Evolutionary conservation across 2,329 filamentous ascomycete genomes (phyloP).

Genomic region (Colletotrichum melonis): DNA sequence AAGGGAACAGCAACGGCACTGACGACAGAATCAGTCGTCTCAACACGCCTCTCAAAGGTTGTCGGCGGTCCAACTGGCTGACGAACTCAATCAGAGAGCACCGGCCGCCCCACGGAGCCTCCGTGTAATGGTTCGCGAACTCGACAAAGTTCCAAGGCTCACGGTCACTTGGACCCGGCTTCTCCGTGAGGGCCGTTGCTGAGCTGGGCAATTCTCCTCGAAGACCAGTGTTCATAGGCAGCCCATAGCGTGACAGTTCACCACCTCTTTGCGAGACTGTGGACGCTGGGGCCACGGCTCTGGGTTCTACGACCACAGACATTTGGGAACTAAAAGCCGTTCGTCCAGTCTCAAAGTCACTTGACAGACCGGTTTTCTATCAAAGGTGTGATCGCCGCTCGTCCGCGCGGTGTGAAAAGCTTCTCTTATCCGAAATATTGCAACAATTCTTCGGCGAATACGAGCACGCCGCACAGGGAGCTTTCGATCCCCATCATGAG

Average conservation of each 20-base stretch:
- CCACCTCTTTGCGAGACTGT: neutral
- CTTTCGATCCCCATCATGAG: neutral
- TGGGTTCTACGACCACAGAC: neutral
- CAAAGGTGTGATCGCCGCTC: neutral
- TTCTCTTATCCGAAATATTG: neutral
- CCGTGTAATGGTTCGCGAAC: neutral
- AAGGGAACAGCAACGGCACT: neutral
- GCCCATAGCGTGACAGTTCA: neutral
- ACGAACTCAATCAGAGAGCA: neutral
- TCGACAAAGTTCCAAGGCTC: neutral
- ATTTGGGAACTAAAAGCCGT: neutral
- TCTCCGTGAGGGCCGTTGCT: neutral
- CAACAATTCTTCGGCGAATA: neutral
- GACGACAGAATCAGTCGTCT: conserved; percentile 9
- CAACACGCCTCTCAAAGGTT: conserved; percentile 9
- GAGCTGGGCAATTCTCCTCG: conserved; percentile 8
- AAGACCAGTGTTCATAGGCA: neutral
- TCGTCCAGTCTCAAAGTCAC: conserved; percentile 17
- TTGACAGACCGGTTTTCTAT: conserved; percentile 1
- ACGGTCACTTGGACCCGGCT: conserved; percentile 4
- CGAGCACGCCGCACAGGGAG: neutral
- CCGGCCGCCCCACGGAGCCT: neutral
- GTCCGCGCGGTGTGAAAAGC: neutral
- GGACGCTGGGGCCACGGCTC: conserved; percentile 18
- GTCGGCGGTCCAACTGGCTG: conserved; percentile 10